Percentiles rank a stretch among this genome's conserved stretches.
Conservation (phyloP, 352 stramenopile genomes). For the Aphanomyces invadans region DNA sequence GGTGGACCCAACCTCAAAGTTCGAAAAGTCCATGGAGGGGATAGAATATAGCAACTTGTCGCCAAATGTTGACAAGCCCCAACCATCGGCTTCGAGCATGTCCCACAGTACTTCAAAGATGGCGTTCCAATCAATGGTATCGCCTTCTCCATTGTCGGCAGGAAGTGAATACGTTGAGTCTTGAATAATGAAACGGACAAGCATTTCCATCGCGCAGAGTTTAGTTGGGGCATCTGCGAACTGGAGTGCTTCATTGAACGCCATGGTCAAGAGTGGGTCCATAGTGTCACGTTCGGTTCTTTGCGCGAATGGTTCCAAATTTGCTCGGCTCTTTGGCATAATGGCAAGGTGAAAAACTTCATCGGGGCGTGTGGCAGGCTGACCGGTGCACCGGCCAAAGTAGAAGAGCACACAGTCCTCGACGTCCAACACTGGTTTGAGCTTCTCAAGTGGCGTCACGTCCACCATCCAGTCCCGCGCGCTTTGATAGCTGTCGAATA, state of each 20-base stretch:
- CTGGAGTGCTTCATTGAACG: background rate
- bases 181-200: slow-evolving; percentile 12
- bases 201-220: slow-evolving; percentile 10
- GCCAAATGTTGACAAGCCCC: slow-evolving; percentile 42
- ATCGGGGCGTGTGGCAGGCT: background rate
- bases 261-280: background rate
- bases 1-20: slow-evolving; percentile 63
- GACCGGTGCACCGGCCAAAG: slow-evolving; percentile 36
- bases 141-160: slow-evolving; percentile 16
- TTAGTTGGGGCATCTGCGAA: slow-evolving; percentile 7
- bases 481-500: slow-evolving; percentile 16
- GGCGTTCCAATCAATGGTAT: slow-evolving; percentile 34
- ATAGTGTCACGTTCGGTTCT: background rate
- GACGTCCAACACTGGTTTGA: slow-evolving; percentile 46
- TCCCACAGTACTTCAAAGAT: slow-evolving; percentile 43
- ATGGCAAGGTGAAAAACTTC: slow-evolving; percentile 1
- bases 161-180: background rate
- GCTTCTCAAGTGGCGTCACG: slow-evolving; percentile 30
- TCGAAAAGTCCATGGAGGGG: slow-evolving; percentile 51
- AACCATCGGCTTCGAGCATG: slow-evolving; percentile 43
- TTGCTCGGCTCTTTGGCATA: background rate
- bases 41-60: slow-evolving; percentile 59
- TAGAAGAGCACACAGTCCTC: slow-evolving; percentile 77
- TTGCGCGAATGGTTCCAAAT: background rate
- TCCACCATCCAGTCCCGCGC: slow-evolving; percentile 30